Conservation (phyloP, 768 basidiomycete species). For the Kwoniella bestiolae region DNA sequence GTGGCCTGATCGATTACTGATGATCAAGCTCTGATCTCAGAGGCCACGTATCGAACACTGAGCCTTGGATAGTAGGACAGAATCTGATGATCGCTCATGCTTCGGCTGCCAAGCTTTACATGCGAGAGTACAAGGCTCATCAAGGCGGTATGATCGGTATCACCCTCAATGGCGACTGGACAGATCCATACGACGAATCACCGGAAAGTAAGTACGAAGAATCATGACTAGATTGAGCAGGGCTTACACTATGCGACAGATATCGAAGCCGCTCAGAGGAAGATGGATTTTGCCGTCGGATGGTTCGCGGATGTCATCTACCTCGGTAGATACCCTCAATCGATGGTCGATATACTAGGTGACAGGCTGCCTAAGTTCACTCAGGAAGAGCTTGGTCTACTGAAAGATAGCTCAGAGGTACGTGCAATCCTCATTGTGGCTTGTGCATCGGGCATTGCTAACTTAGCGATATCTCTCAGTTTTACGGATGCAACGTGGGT, state of each 20-base stretch:
- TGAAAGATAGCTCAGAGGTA: slow-evolving; percentile 55
- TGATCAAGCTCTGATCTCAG: slow-evolving; percentile 14
- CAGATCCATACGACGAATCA: slow-evolving; percentile 71
- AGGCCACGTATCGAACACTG: slow-evolving; percentile 41
- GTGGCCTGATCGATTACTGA: too few species aligned
- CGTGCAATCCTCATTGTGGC: too few species aligned
- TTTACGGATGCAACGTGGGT: slow-evolving; percentile 42
- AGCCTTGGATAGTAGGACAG: slow-evolving; percentile 64
- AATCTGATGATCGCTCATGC: slow-evolving; percentile 73
- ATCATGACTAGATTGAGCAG: slow-evolving; percentile 4
- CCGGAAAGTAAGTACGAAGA: slow-evolving; percentile 67
- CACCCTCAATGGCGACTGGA: slow-evolving; percentile 77
- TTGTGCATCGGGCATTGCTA: too few species aligned
- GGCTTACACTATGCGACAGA: slow-evolving; percentile 58
- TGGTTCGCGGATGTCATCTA: slow-evolving; percentile 69
- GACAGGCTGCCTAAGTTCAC: slow-evolving; percentile 52
- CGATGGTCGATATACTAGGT: slow-evolving; percentile 43
- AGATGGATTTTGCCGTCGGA: slow-evolving; percentile 73
- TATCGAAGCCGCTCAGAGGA: slow-evolving; percentile 70
- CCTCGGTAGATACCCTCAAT: slow-evolving; percentile 69
- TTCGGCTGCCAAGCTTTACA: slow-evolving; percentile 68
- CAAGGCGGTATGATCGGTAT: slow-evolving; percentile 77
- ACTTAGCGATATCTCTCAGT: too few species aligned
- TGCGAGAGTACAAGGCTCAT: slow-evolving; percentile 66
- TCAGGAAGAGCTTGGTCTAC: slow-evolving; percentile 43